phyloP scores from a whole-genome alignment of 2,329 filamentous ascomycete genomes.

The Biscogniauxia sp. region DNA sequence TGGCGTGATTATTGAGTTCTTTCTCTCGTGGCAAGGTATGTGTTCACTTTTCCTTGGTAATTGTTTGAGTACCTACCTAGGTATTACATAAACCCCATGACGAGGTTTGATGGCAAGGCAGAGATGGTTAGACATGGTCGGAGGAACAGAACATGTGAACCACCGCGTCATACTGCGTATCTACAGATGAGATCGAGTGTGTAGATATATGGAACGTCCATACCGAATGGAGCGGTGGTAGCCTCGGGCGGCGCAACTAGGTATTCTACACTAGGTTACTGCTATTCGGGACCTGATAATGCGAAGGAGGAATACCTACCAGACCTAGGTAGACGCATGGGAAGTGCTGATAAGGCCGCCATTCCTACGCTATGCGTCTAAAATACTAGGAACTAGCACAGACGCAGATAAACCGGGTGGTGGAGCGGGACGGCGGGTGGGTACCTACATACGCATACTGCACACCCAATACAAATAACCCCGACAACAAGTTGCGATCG shows the following conservation, averaged over 20 bases:
- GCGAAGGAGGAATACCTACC: background rate
- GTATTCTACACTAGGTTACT: background rate
- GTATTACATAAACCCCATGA: background rate
- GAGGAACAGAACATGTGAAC: background rate
- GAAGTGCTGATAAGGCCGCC: background rate
- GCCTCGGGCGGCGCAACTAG: background rate
- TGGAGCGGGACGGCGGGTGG: background rate
- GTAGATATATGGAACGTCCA: background rate
- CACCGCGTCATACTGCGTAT: background rate
- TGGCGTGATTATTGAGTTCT: background rate
- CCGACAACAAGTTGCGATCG: background rate
- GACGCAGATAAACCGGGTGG: background rate
- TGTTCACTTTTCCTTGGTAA: background rate
- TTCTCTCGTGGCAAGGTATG: no score
- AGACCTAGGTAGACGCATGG: no score
- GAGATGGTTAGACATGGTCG: no score
- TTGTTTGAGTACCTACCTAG: background rate
- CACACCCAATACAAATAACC: background rate
- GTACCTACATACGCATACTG: background rate
- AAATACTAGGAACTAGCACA: background rate
- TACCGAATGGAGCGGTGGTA: background rate
- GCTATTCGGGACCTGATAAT: background rate
- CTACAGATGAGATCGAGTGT: no score
- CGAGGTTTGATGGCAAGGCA: no score
- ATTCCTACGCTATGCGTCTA: background rate